phyloP scores from a whole-genome alignment of 2,329 filamentous ascomycete species.

The Fusarium anguioides region DNA sequence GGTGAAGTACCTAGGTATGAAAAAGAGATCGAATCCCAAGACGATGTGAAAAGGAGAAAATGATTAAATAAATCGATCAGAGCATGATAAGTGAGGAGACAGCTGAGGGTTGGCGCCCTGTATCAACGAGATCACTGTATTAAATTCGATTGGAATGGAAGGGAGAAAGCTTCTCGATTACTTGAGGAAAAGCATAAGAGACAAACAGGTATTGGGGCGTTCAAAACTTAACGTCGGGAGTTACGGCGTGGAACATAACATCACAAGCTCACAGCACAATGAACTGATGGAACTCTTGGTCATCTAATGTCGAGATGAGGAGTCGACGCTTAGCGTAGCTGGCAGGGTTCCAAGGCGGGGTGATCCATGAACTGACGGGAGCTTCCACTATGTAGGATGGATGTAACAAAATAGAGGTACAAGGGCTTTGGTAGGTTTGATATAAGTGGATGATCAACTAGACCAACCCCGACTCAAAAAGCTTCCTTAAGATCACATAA shows the following conservation, averaged over 20 bases:
- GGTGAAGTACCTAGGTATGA: background rate
- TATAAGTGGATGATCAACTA: constrained; percentile 23
- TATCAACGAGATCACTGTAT: constrained; percentile 6
- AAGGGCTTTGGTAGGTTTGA: background rate
- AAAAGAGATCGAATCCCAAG: background rate
- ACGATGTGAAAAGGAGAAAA: background rate
- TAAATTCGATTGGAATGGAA: constrained; percentile 24
- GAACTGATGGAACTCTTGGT: background rate
- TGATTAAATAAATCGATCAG: background rate
- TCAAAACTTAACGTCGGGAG: constrained; percentile 9
- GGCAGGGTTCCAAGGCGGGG: constrained; percentile 5
- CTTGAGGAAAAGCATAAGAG: background rate
- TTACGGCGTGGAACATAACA: background rate
- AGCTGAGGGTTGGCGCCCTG: constrained; percentile 15
- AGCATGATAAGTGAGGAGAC: background rate
- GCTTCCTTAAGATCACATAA: background rate
- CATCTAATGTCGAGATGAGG: background rate
- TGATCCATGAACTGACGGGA: constrained; percentile 3
- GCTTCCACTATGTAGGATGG: constrained; percentile 3
- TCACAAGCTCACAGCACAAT: background rate
- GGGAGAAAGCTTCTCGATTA: constrained; percentile 14
- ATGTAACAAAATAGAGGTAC: background rate
- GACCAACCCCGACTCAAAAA: constrained; percentile 6
- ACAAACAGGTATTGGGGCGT: background rate
- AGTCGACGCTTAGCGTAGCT: constrained; percentile 5